Evolutionary conservation across 2,329 filamentous ascomycete species (phyloP).

Genomic region (Ophiosphaerella narmari): DNA sequence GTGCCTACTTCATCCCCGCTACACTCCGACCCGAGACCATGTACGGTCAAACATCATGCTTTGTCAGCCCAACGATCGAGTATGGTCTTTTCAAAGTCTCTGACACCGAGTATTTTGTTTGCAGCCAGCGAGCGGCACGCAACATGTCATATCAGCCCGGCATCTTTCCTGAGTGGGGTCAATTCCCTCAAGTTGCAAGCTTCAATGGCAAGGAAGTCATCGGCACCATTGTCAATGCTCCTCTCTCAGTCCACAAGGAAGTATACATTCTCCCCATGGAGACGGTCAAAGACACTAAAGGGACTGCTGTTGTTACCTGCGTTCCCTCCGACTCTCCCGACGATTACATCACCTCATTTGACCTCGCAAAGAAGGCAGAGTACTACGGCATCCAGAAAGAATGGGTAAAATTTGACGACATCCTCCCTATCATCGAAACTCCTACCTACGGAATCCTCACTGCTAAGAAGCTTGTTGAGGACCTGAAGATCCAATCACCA

Average conservation of each 20-base stretch:
- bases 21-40: slow-evolving; percentile 96
- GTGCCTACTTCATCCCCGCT: slow-evolving; percentile 87
- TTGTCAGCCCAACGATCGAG: slow-evolving; percentile 85
- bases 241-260: slow-evolving; percentile 77
- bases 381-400: slow-evolving; percentile 94
- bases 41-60: slow-evolving; percentile 97
- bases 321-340: slow-evolving; percentile 96
- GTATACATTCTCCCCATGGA: slow-evolving; percentile 96
- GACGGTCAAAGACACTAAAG: slow-evolving; percentile 86
- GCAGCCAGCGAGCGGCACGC: slow-evolving; percentile 79
- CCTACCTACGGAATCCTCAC: slow-evolving; percentile 85
- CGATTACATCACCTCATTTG: slow-evolving; percentile 86
- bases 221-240: slow-evolving; percentile 87
- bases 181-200: slow-evolving; percentile 74
- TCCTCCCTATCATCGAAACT: slow-evolving; percentile 76
- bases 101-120: slow-evolving; percentile 74
- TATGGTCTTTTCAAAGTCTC: slow-evolving; percentile 84
- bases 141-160: slow-evolving; percentile 94
- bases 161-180: slow-evolving; percentile 77
- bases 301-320: slow-evolving; percentile 93
- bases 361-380: slow-evolving; percentile 91
- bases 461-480: slow-evolving; percentile 81
- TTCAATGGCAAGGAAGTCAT: slow-evolving; percentile 79
- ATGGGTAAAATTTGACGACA: slow-evolving; percentile 84
- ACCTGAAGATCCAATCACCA: slow-evolving; percentile 94